Evolutionary conservation across 1,284 basidiomycete species (phyloP), one percentile per base, ranked within the genome.

Genomic region (Pseudozyma pruni): DNA sequence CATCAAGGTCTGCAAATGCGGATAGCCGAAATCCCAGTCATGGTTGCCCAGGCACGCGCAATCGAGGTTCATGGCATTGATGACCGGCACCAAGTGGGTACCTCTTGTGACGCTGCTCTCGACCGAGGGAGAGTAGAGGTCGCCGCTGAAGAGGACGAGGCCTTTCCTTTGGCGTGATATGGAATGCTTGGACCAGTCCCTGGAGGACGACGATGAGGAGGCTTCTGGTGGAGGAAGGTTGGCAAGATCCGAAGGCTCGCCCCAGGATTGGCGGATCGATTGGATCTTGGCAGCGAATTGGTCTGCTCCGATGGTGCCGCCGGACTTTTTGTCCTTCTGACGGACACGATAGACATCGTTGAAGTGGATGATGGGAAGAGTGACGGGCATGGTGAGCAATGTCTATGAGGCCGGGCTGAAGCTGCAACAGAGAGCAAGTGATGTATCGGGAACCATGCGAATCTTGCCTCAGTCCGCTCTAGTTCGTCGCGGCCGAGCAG

Each of bases 21-120:
- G 74, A 53, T 69, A 77, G 27, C 71, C 70, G 51, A 72, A 72
- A 34, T 68, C 70, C 55, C 66, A 71, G 34, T 79, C 77, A 43
- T 79, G 77, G 34, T 68, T 48, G 86, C 91, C 84, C 51, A 88
- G 86, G 81, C 92, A 93, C 14, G 75, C 73, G 40, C 57, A 67
- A 40, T 74, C 72, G 20, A 78, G 46, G 37, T 70, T 67, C 58
- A 74, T 69, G 17, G 51, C 51, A 44, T 81, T 54, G 56, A 71
- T 62, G 10, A 62, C 45, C 61, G 86, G 75, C 72, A 92, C 91
- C 91, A 95, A 91, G 86, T 95, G 92, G 60, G 90, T 92, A 38
- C 93, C 93, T 81, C 93, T 85, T 4, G 93, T 94, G 20, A 96
- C 89, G 8, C 90, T 89, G 74, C 90, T 91, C 83, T 94, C 92